Base-by-base conservation (phyloP, 352 stramenopile species). In the Elongisporangium senticosum region DNA sequence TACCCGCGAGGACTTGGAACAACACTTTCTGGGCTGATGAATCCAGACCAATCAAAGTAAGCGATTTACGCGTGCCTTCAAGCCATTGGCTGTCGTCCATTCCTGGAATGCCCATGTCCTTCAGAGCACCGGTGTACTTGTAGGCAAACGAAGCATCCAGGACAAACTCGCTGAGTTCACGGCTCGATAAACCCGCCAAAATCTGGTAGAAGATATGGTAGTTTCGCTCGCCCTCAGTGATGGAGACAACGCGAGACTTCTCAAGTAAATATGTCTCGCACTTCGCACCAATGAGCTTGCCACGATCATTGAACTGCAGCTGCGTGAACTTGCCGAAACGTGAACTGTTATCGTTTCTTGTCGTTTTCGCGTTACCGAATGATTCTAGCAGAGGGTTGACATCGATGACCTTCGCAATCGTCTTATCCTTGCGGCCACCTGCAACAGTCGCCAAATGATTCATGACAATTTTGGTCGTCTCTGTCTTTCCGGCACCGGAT, bases 171-270 rank as follows among this genome's bases (percentile, higher is more conserved):
- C 79, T 69, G 2, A 78, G 71, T 59, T 90, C 79, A 3, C 60
- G 55, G 13, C 64, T 66, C 11, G 82, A 73, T 7, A 95, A 65
- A 55, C 86, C 86, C 21, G 77, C 64, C 15, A 95, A 69, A 55
- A 95, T 80, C 72, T 99, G 95, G 70, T 99, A 99, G 68, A 99
- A 99, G 63, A 98, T 97, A 69, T 99, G 96, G 73, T 98, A 99
- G 64, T 98, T 98, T 22, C 96, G 84, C 72, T 99, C 95, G 13
- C 95, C 95, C n/a, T 98, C 87, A 4, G 92, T 89, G 65, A 98
- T 97, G 11, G 82, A 93, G 22, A 97, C 93, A 39, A 99, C 96
- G 49, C 96, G 89, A 8, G 90, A 98, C 65, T 98, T 98, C 68
- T 99, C 96, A 19, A 99, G 69, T 55, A 99, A 68, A 56, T 98